Evolutionary conservation across 2,329 filamentous ascomycete species (phyloP).

Genomic region (Xylariales sp.): DNA sequence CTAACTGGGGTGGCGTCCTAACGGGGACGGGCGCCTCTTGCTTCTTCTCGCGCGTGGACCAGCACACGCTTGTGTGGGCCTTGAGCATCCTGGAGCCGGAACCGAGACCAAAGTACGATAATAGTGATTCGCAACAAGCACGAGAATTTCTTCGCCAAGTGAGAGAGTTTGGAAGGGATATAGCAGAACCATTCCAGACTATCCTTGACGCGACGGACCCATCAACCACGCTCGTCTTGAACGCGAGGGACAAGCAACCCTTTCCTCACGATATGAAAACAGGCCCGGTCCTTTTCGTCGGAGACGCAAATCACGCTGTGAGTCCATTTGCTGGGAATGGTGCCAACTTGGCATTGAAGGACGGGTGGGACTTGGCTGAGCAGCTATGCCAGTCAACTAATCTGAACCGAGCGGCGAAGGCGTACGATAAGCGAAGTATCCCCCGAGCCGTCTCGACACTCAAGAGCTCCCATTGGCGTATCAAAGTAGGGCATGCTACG

Average conservation of each 20-base stretch:
- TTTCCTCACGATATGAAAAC: slow-evolving; percentile 52
- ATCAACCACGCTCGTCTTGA: slow-evolving; percentile 53
- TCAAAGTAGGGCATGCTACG: slow-evolving; percentile 31
- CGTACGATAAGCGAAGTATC: slow-evolving; percentile 53
- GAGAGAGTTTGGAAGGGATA: slow-evolving; percentile 49
- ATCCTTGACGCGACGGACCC: slow-evolving; percentile 56
- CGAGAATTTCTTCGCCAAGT: slow-evolving; percentile 50
- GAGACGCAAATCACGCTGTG: slow-evolving; percentile 63
- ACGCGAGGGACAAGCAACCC: slow-evolving; percentile 58
- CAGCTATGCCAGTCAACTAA: slow-evolving; percentile 50
- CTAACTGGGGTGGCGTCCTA: slow-evolving; percentile 57
- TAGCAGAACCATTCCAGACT: slow-evolving; percentile 55
- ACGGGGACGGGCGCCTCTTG: slow-evolving; percentile 55
- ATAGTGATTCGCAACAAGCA: slow-evolving; percentile 40
- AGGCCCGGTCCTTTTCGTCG: slow-evolving; percentile 57
- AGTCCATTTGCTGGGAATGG: slow-evolving; percentile 62
- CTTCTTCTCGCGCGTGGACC: slow-evolving; percentile 59
- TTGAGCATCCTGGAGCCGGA: slow-evolving; percentile 51
- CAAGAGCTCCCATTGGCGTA: slow-evolving; percentile 38
- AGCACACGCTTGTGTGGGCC: slow-evolving; percentile 56
- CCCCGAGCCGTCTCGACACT: slow-evolving; percentile 49
- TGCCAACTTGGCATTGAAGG: slow-evolving; percentile 60
- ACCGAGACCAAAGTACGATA: slow-evolving; percentile 27
- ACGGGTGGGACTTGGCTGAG: slow-evolving; percentile 60
- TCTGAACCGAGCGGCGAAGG: slow-evolving; percentile 46